Conservation (phyloP, 345 rosid species). For the Salix viminalis region DNA sequence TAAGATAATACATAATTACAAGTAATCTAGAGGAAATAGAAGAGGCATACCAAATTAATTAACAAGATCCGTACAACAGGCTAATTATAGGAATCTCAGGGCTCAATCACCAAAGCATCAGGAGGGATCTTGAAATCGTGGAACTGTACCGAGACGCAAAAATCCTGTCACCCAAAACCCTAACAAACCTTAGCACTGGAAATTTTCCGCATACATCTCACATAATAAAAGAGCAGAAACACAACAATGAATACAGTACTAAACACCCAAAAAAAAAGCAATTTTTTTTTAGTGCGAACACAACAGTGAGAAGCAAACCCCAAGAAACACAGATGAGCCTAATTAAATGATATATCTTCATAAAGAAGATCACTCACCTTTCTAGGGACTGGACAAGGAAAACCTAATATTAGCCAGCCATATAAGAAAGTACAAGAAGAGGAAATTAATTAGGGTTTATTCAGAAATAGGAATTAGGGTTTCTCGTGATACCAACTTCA, state of each 20-base stretch:
- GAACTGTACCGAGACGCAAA: constrained; percentile 36
- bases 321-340: constrained; percentile 20
- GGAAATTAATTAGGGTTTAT: constrained; percentile 16
- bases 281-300: not conserved
- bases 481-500: constrained; percentile 58
- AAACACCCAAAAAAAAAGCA: not conserved
- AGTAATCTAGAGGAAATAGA: not conserved
- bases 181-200: constrained; percentile 2
- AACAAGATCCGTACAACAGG: constrained; percentile 6
- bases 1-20: not conserved
- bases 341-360: constrained; percentile 2
- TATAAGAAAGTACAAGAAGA: not conserved
- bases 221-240: not conserved
- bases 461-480: constrained; percentile 31
- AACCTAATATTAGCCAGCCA: constrained; percentile 4
- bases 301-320: not conserved
- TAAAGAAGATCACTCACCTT: constrained; percentile 13
- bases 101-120: constrained; percentile 33
- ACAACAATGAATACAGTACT: constrained; percentile 6
- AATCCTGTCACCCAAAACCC: constrained; percentile 26
- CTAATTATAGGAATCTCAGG: constrained; percentile 18
- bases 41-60: constrained; percentile 13
- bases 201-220: constrained; percentile 5
- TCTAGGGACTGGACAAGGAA: constrained; percentile 16
- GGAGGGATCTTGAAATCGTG: constrained; percentile 33